These are phyloP conservation scores for Naganishia antarctica DNA, from an alignment of 768 basidiomycete genomes.

Conservation along the genomic window DNA sequence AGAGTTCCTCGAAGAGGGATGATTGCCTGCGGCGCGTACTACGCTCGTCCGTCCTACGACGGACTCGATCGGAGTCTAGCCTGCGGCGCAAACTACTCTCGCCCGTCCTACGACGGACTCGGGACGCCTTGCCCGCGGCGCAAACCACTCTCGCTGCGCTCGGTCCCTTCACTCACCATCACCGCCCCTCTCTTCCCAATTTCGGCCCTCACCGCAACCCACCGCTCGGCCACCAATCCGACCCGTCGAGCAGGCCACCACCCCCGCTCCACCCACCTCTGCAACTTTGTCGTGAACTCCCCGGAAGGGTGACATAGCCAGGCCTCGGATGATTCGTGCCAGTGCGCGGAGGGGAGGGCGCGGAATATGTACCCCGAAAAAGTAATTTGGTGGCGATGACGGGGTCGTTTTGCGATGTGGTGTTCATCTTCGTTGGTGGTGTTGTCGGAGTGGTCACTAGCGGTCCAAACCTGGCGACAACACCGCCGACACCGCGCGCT, in stretches of 20 bases:
- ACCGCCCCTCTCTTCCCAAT: background rate
- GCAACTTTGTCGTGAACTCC: constrained; percentile 6
- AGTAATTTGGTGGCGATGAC: background rate
- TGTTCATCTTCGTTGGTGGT: background rate
- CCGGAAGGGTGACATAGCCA: constrained; percentile 25
- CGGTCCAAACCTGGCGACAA: background rate
- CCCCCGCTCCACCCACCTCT: background rate
- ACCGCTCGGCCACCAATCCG: constrained; percentile 12
- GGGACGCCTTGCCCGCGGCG: too few relatives aligned
- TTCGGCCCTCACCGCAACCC: background rate
- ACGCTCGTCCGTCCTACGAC: too few relatives aligned
- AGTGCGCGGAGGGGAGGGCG: constrained; percentile 23
- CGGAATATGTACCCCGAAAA: constrained; percentile 2
- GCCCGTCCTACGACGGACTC: too few relatives aligned
- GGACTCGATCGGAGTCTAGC: too few relatives aligned
- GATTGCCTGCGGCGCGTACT: too few relatives aligned
- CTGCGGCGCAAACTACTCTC: too few relatives aligned
- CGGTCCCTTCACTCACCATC: background rate
- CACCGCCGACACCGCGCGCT: background rate
- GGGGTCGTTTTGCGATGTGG: background rate
- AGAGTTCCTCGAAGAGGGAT: too few relatives aligned
- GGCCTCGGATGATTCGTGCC: constrained; percentile 19
- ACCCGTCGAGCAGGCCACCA: constrained; percentile 9
- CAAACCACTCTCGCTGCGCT: too few relatives aligned
- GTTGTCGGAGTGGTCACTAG: too few relatives aligned